A percentile compares a stretch with the other conserved stretches of the same genome.
Evolutionary conservation across 2,329 filamentous ascomycete species (phyloP).

Genomic region (Talaromyces sp.): DNA sequence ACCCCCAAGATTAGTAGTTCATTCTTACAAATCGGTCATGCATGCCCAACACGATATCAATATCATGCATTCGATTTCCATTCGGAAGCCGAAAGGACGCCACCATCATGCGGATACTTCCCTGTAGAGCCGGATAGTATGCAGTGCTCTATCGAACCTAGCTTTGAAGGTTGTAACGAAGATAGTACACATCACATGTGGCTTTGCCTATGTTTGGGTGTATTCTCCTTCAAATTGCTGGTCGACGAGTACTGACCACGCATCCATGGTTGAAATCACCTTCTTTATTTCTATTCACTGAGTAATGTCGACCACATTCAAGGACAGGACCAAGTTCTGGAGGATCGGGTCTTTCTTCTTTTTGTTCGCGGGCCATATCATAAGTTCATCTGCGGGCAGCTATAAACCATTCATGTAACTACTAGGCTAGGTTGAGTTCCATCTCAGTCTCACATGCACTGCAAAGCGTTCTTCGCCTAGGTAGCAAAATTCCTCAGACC

Average conservation of each 20-base stretch:
- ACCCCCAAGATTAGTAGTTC: too few relatives aligned
- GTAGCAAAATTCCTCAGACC: too few relatives aligned
- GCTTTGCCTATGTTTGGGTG: neutral
- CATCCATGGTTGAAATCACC: neutral
- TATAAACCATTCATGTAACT: neutral
- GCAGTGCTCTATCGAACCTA: neutral
- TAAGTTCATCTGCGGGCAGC: neutral
- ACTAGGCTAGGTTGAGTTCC: neutral
- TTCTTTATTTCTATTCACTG: neutral
- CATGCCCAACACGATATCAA: neutral
- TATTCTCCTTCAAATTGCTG: neutral
- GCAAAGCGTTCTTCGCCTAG: neutral
- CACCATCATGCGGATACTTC: neutral
- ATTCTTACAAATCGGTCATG: neutral
- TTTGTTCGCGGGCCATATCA: neutral
- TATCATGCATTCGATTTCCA: neutral
- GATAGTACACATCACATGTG: neutral
- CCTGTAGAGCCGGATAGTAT: neutral
- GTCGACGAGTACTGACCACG: too few relatives aligned
- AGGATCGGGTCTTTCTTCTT: neutral
- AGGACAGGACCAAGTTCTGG: neutral
- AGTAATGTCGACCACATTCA: neutral
- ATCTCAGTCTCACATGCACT: neutral
- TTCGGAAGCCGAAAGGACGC: neutral
- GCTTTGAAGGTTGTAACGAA: neutral